Conservation (phyloP, 306 rosid species). For the Biancaea sappan region DNA sequence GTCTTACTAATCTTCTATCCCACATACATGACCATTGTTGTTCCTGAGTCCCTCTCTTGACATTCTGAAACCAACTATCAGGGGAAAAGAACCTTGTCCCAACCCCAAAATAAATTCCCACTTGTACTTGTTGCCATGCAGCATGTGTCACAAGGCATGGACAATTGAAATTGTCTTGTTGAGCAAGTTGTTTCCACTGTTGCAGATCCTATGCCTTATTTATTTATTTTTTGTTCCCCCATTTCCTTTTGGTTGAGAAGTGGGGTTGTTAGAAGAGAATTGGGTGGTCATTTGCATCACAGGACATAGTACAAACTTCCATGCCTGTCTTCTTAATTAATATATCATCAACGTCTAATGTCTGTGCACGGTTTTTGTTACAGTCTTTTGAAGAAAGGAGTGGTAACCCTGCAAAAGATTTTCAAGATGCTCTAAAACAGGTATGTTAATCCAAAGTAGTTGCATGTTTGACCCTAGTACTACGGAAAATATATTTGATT, state of each 20-base stretch:
- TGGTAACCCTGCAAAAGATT: conserved; percentile 57
- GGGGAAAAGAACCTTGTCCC: not conserved
- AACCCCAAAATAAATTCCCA: not conserved
- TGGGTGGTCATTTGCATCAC: not conserved
- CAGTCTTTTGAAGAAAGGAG: conserved; percentile 64
- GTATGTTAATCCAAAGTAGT: conserved; percentile 35
- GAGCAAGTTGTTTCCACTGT: not conserved
- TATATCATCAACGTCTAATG: conserved; percentile 21
- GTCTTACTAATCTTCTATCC: conserved; percentile 21
- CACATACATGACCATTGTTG: conserved; percentile 8
- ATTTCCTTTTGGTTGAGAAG: conserved; percentile 18
- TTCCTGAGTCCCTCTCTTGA: conserved; percentile 11
- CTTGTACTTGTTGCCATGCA: not conserved
- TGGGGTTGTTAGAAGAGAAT: conserved; percentile 29
- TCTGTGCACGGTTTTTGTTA: conserved; percentile 15
- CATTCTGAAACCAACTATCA: conserved; percentile 25
- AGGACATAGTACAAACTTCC: not conserved
- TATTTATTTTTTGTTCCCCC: not conserved
- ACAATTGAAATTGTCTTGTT: conserved; percentile 1
- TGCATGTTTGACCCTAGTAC: too few relatives aligned
- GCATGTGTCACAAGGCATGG: not conserved
- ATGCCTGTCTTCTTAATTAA: conserved; percentile 17
- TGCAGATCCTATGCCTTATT: not conserved
- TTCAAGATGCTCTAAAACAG: conserved; percentile 65
- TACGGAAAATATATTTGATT: not conserved